Conservation (phyloP, 768 basidiomycete genomes). For the Paxillus ammoniavirescens region DNA sequence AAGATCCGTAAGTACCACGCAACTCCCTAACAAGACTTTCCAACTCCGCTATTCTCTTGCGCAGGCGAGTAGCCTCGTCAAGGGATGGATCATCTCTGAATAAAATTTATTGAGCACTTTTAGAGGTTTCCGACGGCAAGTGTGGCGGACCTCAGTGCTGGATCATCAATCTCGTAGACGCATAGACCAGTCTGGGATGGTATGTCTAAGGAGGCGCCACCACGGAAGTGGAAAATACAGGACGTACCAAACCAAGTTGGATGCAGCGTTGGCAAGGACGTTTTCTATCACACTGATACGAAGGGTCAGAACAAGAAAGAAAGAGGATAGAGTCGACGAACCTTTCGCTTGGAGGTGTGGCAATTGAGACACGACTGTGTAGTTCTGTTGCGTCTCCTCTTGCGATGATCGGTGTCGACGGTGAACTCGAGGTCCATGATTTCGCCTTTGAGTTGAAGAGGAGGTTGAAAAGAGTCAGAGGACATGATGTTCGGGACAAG, state of each 20-base stretch:
- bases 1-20: slow-evolving; percentile 49
- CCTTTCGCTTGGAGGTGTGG: slow-evolving; percentile 94
- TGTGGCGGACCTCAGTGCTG: slow-evolving; percentile 60
- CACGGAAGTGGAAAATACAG: not conserved
- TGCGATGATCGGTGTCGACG: slow-evolving; percentile 72
- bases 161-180: slow-evolving; percentile 93
- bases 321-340: slow-evolving; percentile 30
- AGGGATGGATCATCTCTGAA: slow-evolving; percentile 80
- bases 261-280: slow-evolving; percentile 90
- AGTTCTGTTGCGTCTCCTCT: slow-evolving; percentile 86
- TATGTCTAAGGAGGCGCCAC: slow-evolving; percentile 6
- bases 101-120: not conserved
- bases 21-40: slow-evolving; percentile 90
- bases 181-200: slow-evolving; percentile 79
- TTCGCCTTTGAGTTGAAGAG: slow-evolving; percentile 69
- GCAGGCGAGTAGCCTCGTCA: slow-evolving; percentile 83
- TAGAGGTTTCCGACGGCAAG: not conserved
- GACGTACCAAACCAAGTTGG: slow-evolving; percentile 74
- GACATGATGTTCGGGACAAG: slow-evolving; percentile 46
- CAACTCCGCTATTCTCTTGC: slow-evolving; percentile 88
- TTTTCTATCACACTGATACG: slow-evolving; percentile 80
- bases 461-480: slow-evolving; percentile 51
- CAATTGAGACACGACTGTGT: slow-evolving; percentile 87
- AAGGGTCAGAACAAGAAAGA: slow-evolving; percentile 7
- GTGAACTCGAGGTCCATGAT: slow-evolving; percentile 77